A percentile compares a stretch with the other conserved stretches of the same genome.
Evolutionary conservation across 192 early-diverging fungal genomes (phyloP).

Genomic region (Phlyctochytrium planicorne): DNA sequence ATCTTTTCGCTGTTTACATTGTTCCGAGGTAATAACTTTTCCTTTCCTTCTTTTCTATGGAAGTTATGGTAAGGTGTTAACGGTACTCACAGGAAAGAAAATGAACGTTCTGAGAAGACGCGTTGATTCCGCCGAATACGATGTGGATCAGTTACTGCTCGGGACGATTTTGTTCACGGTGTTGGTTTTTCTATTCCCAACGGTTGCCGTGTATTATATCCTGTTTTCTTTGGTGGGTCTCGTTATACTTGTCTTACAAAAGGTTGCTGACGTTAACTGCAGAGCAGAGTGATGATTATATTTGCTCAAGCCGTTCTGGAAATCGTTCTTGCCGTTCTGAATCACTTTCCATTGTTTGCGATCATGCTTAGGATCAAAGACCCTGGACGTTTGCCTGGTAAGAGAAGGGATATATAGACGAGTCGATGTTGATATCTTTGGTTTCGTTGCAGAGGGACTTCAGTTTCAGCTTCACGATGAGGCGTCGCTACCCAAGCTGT

Average conservation of each 20-base stretch:
- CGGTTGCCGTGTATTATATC: constrained; percentile 88
- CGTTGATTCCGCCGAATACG: constrained; percentile 92
- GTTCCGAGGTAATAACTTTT: constrained; percentile 69
- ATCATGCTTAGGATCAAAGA: constrained; percentile 87
- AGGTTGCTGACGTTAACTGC: neutral
- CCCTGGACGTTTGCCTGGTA: constrained; percentile 82
- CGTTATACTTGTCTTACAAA: neutral
- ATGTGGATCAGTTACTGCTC: constrained; percentile 89
- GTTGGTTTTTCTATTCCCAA: constrained; percentile 93
- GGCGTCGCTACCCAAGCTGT: neutral
- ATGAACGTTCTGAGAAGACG: constrained; percentile 85
- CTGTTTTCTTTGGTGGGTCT: constrained; percentile 77
- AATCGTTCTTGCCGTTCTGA: constrained; percentile 82
- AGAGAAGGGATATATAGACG: no score
- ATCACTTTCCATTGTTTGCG: constrained; percentile 96
- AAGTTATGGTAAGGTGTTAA: constrained; percentile 6
- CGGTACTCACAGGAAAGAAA: constrained; percentile 61
- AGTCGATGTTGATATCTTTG: constrained; percentile 4
- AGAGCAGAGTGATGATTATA: constrained; percentile 80
- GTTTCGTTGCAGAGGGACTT: constrained; percentile 22
- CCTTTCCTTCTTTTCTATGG: constrained; percentile 3
- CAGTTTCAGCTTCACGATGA: constrained; percentile 15
- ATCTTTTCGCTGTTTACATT: constrained; percentile 88
- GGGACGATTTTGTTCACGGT: constrained; percentile 94
- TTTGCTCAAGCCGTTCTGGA: constrained; percentile 80